Evolutionary conservation across 768 basidiomycete species (phyloP).

Genomic region (Trametes cubensis): DNA sequence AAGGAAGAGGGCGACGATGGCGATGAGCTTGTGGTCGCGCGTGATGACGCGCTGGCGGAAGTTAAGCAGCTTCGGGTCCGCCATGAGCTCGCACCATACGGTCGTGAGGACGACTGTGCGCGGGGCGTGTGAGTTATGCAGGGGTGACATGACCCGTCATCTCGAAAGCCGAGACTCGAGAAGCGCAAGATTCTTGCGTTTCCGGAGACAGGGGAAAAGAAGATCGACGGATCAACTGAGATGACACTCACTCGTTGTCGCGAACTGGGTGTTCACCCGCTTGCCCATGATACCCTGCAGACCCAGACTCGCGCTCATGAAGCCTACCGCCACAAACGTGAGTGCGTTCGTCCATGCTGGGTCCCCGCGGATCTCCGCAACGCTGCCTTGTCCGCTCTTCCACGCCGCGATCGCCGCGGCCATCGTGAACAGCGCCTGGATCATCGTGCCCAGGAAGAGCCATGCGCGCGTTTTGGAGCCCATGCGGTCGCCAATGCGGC

Average conservation of each 20-base stretch:
- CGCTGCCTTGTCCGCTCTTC: constrained; percentile 61
- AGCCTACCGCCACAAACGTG: constrained; percentile 72
- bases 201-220: neutral
- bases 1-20: constrained; percentile 67
- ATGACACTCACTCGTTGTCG: constrained; percentile 63
- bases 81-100: constrained; percentile 87
- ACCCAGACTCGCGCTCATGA: constrained; percentile 80
- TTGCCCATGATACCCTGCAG: constrained; percentile 88
- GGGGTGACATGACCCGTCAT: too few relatives aligned
- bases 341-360: constrained; percentile 72
- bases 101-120: constrained; percentile 77
- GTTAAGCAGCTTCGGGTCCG: constrained; percentile 75
- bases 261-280: constrained; percentile 76
- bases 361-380: constrained; percentile 55
- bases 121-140: neutral
- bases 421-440: constrained; percentile 80
- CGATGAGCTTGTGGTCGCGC: constrained; percentile 74
- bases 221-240: neutral
- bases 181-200: too few relatives aligned
- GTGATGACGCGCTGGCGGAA: constrained; percentile 52
- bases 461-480: constrained; percentile 74
- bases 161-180: too few relatives aligned
- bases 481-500: constrained; percentile 82
- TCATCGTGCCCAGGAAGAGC: constrained; percentile 70
- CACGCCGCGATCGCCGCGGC: constrained; percentile 69